Conservation (phyloP, 179 eudicot species). For the Camellia oleifera region DNA sequence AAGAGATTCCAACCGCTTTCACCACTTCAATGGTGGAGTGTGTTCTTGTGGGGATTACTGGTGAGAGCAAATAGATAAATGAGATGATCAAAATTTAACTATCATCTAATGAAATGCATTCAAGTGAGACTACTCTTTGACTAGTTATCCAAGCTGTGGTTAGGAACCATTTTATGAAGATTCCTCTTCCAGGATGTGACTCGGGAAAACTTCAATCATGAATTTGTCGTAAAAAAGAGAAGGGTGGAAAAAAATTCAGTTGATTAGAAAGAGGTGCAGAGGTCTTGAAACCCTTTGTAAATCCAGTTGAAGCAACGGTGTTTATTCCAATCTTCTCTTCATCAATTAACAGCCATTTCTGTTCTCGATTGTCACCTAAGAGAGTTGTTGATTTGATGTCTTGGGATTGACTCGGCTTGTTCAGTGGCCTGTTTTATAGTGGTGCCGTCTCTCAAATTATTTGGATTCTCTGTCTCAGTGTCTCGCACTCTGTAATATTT, state of each 20-base stretch:
- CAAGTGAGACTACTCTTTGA: background rate
- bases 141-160: background rate
- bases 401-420: background rate
- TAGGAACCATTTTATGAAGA: background rate
- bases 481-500: no score
- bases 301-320: background rate
- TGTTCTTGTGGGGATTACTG: conserved; percentile 88
- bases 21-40: conserved; percentile 61
- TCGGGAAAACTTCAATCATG: background rate
- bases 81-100: background rate
- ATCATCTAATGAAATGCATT: background rate
- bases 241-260: background rate
- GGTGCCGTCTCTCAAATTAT: background rate
- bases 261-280: conserved; percentile 2
- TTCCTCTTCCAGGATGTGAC: background rate
- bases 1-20: conserved; percentile 78
- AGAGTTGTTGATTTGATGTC: background rate
- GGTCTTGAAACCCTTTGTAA: background rate
- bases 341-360: background rate
- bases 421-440: background rate
- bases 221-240: background rate
- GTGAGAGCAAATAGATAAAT: conserved; percentile 30
- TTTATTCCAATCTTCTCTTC: background rate
- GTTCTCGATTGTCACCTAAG: background rate
- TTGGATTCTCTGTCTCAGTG: background rate